Evolutionary conservation across 2,329 filamentous ascomycete species (phyloP), one percentile per base, ranked within the genome.

Genomic region (Phyllosticta citribraziliensis): DNA sequence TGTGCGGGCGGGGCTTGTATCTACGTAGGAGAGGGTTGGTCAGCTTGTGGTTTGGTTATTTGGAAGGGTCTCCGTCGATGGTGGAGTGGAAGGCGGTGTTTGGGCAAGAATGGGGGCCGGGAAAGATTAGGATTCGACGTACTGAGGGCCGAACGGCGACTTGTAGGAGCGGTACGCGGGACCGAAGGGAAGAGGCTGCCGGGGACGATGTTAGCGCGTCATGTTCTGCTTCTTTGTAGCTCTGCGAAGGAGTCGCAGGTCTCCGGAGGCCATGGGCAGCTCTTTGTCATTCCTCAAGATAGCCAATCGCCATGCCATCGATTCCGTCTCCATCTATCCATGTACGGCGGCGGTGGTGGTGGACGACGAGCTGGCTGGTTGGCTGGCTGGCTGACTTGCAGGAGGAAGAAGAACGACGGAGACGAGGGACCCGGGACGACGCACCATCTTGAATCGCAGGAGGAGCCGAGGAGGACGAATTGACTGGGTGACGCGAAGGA

Each of bases 61-160:
- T 17, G 40, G 35, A 35, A 9, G 30, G 35, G 35, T 14, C 11
- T 40, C 35, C 11, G 35, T 10, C 4, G 9, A 12, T 3, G 22
- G 2, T 22, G 14, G 35, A 14, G 17, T 14, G 11, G 4, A 40
- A 10, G 35, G 35, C 12, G 17, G 35, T 11, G 11, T 14, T 40
- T 40, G 35, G 35, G 12, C 11, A 14, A 1, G 11, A 11, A 40
- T 14, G 22, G 22, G 11, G 35, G 11, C 1, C 1, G 17, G 35
- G 35, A 12, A 40, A 11, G 10, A 19, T 6, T 30, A 27, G 47
- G 10, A 55, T 64, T 57, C 12, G 66, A 74, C 74, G 72, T 78
- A 86, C 82, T 82, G 78, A 64, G 83, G 83, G 60, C 80, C 82
- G 69, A 80, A 84, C 61, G 79, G 79, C 70, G 80, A 83, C 73